A percentile compares a stretch with the other conserved stretches of the same genome.
These are phyloP conservation scores for Chytriomyces sp. DNA, from an alignment of 192 early-diverging fungal species.

Conservation along the genomic window DNA sequence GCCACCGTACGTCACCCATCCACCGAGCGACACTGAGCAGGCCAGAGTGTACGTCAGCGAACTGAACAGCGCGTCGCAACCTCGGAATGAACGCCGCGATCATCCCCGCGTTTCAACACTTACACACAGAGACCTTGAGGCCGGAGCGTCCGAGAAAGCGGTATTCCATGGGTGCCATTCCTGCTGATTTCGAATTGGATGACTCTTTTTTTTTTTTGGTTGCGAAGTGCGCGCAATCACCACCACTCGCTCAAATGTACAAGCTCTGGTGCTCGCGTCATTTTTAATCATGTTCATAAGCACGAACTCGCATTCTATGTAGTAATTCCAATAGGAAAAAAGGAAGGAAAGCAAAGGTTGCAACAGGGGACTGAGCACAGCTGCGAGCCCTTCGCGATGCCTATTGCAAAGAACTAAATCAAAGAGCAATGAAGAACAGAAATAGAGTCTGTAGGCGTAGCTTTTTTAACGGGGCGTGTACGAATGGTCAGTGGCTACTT, in stretches of 20 bases:
- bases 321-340: too few species aligned
- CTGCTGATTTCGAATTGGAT: not conserved
- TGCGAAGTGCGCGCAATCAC: not conserved
- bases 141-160: constrained; percentile 76
- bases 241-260: not conserved
- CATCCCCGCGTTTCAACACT: not conserved
- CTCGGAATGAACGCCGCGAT: not conserved
- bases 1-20: constrained; percentile 71
- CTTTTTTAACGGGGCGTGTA: too few species aligned
- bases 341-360: too few species aligned
- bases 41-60: not conserved
- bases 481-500: too few species aligned
- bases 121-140: constrained; percentile 70
- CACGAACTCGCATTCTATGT: not conserved
- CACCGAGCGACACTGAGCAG: constrained; percentile 12
- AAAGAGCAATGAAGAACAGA: too few species aligned
- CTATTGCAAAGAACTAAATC: too few species aligned
- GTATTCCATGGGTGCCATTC: constrained; percentile 67
- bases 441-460: too few species aligned
- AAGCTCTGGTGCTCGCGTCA: not conserved
- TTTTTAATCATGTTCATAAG: not conserved
- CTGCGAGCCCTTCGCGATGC: too few species aligned
- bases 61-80: not conserved
- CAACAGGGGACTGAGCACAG: too few species aligned
- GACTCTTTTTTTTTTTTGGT: not conserved